A percentile compares a stretch with the other conserved stretches of the same genome.
phyloP scores from a whole-genome alignment of 2,329 filamentous ascomycete species.

The Fusarium sp. region DNA sequence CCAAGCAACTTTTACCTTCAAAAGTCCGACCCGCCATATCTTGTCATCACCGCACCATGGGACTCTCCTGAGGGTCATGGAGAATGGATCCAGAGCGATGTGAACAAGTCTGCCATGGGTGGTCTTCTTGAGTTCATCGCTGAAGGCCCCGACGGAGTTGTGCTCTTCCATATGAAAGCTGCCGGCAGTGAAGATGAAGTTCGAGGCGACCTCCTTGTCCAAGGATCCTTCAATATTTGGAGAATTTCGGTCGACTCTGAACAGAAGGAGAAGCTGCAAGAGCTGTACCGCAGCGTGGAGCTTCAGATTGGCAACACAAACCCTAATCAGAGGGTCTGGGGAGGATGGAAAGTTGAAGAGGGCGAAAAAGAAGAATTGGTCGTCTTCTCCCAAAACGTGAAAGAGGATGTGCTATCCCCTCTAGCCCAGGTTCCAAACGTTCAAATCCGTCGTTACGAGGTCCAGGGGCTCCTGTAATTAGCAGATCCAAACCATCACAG shows the following conservation, averaged over 20 bases:
- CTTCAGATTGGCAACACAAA: slow-evolving; percentile 45
- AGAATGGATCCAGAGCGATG: slow-evolving; percentile 57
- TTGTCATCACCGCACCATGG: slow-evolving; percentile 62
- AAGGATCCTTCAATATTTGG: slow-evolving; percentile 51
- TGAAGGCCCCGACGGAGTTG: slow-evolving; percentile 47
- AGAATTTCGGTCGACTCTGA: slow-evolving; percentile 48
- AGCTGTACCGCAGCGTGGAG: slow-evolving; percentile 50
- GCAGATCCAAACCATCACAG: slow-evolving; percentile 6
- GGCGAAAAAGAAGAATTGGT: slow-evolving; percentile 53
- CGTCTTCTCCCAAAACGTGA: slow-evolving; percentile 53
- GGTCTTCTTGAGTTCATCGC: slow-evolving; percentile 50
- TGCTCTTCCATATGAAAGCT: slow-evolving; percentile 57
- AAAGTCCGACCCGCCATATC: slow-evolving; percentile 50
- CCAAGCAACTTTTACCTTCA: slow-evolving; percentile 52
- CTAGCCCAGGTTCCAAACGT: slow-evolving; percentile 38
- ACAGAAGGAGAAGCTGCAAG: slow-evolving; percentile 49
- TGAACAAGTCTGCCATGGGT: slow-evolving; percentile 53
- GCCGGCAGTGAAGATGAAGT: slow-evolving; percentile 42
- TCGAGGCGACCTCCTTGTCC: slow-evolving; percentile 40
- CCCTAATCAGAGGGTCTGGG: slow-evolving; percentile 49
- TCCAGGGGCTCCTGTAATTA: slow-evolving; percentile 43
- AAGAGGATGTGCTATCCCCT: slow-evolving; percentile 48
- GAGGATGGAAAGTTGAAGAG: slow-evolving; percentile 58
- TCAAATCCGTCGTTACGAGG: slow-evolving; percentile 37
- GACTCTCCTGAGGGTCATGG: slow-evolving; percentile 54